phyloP scores from a whole-genome alignment of 1,284 basidiomycete species.

The Crepidotus sp. region DNA sequence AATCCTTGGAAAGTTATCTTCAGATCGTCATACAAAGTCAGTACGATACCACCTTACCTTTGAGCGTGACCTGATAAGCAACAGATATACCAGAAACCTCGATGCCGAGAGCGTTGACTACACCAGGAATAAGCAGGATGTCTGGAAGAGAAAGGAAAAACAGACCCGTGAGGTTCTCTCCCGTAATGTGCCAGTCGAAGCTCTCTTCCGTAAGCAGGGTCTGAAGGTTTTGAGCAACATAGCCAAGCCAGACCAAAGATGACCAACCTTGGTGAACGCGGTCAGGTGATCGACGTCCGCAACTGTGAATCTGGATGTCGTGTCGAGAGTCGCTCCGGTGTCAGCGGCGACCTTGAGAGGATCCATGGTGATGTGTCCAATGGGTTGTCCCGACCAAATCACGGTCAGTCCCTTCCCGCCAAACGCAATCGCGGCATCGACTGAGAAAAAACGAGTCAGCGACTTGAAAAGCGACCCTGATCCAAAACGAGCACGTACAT shows the following conservation, averaged over 20 bases:
- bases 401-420: conserved; percentile 52
- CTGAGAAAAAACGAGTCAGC: conserved; percentile 31
- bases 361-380: conserved; percentile 60
- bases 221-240: conserved; percentile 21
- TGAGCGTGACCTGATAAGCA: conserved; percentile 56
- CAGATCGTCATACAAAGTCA: background rate
- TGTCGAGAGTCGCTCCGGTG: conserved; percentile 53
- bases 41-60: conserved; percentile 34
- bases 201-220: conserved; percentile 55
- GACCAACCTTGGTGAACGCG: conserved; percentile 52
- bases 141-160: background rate
- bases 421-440: conserved; percentile 67
- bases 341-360: conserved; percentile 51
- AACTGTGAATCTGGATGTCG: conserved; percentile 52
- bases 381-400: conserved; percentile 48
- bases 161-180: conserved; percentile 55
- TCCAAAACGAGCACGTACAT: conserved; percentile 36
- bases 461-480: background rate
- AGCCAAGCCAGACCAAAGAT: background rate
- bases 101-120: conserved; percentile 52
- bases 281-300: conserved; percentile 53
- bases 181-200: conserved; percentile 69
- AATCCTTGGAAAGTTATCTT: conserved; percentile 23
- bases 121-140: conserved; percentile 5
- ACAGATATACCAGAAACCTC: conserved; percentile 45